Base-by-base conservation (phyloP, 1,284 basidiomycete genomes). In the Tetrapyrgos nigripes region DNA sequence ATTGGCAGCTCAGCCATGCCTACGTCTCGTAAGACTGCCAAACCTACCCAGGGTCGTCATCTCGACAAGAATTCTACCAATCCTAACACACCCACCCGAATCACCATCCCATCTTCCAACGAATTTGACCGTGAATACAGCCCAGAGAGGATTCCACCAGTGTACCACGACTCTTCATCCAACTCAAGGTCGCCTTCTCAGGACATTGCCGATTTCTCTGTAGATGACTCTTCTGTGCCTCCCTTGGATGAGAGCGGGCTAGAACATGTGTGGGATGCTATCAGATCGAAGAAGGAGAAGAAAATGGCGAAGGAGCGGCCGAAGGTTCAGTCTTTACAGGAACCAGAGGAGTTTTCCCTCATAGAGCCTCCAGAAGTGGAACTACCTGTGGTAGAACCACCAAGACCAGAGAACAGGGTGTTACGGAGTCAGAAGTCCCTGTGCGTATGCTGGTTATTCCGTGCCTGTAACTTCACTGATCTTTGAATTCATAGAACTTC, bases 311-410 rank as follows among this genome's bases (percentile, higher is more conserved):
- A 83, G 62, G 80, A 85, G 65, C 82, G 83, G 58, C 80, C 84
- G 44, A 90, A 90, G 70, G 85, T 89, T 46, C 82, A 84, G 68
- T 89, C 87, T 27, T 76, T 89, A 64, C 73, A 79, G 46, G 66
- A 68, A 65, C 45, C 60, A 51, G 61, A 61, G 43, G 55, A 62
- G 40, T 58, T 57, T 45, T 55, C 58, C 26, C 49, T 44, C 35
- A 51, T 58, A 10, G 53, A 58, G 29, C 35, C 50, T 40, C 54
- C 59, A 33, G 51, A 53, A 45, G 28, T 54, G 24, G 59, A 58
- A 8, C 55, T 58, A 47, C 57, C 62, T 19, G 47, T 21, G 19
- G 45, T 55, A 3, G 62, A 59, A 27, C 31, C 61, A 43, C 57
- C 55, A 28, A 53, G 53, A 48, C 48, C 58, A 45, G 59, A 62